Base-by-base conservation (phyloP, 2,329 filamentous ascomycete genomes). In the Byssothecium circinans region DNA sequence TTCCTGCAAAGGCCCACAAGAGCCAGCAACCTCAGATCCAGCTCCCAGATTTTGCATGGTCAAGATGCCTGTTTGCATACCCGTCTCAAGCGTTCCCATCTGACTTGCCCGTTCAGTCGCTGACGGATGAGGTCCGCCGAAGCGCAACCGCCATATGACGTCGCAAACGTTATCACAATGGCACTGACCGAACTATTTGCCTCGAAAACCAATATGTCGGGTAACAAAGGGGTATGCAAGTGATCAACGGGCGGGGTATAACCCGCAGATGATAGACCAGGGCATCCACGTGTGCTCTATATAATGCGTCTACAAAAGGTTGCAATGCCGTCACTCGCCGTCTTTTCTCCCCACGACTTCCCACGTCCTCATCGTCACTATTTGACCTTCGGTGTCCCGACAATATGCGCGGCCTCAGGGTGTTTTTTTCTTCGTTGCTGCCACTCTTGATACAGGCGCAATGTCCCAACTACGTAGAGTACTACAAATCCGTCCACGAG, bases 381-480 rank as follows among this genome's bases (percentile, higher is more conserved):
- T 41, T 27, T 25, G 8, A 12, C 8, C 10, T n/a, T 17, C 4
- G 20, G n/a, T 23, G 8, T 15, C 20, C 14, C 6, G 30, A 47
- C 55, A 60, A 51, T 7, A 70, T 70, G 68, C 60, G 56, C 45
- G 39, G 35, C 20, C 40, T 39, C 22, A 52, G 46, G 33, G 4
- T 64, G 0, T 35, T 69, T 34, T 45, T 47, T 3, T 23, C 50
- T 18, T 49, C 53, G 23, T 45, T 45, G 29, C 32, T 62, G 22
- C 66, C 64, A 4, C 32, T 64, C 20, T 47, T 69, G 25, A 57
- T 53, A 20, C 50, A 50, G 23, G 67, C 68, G 19, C 64, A 70
- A 49, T 76, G 74, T 54, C 74, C 74, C 4, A 74, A 77, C 55
- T 78, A 77, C 47, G 57, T 63, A 11, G 65, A 74, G 40, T 77